Base-by-base conservation (phyloP, 176 grass and related monocot genomes). In the Secale cereale region DNA sequence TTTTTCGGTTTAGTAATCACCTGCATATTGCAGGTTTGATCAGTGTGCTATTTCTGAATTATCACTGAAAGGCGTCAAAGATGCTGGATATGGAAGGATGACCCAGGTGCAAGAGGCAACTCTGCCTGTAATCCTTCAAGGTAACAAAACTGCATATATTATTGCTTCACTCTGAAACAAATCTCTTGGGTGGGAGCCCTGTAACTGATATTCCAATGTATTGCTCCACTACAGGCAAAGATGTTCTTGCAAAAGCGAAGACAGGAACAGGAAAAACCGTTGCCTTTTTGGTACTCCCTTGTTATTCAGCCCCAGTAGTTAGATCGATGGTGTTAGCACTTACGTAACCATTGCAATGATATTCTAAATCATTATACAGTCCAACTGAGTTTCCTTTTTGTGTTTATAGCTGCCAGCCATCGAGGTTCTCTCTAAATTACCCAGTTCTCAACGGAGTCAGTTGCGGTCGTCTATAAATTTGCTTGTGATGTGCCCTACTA, bases 211-310 rank as follows among this genome's bases (percentile, higher is more conserved):
- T 87, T 81, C 66, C 19, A 28, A 28, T 67, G n/a, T 29, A 68
- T 71, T 82, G 14, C 78, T 90, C 12, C 64, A 54, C 82, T 79
- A 16, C 78, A 98, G 97, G 97, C 57, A 92, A 87, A 70, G 97
- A 99, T 91, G 93, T 99, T 89, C 97, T 99, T 89, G 97, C 93
- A 76, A 99, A 99, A 91, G 97, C 97, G 64, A 99, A 99, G 83
- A 96, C 93, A 43, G 97, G 97, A 76, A 99, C 97, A 78, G 97
- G 97, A 65, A 98, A 98, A 94, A 98, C 93, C 48, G 91, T 98
- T 80, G 93, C 91, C 73, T 98, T 98, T 96, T 88, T 98, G 97
- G 93, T 98, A 97, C 35, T 93, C 23, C 16, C 78, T 74, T 13
- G n/a, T 74, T 30, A 77, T 76, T 72, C 74, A 69, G 10, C 35